Evolutionary conservation across 805 yeast species (phyloP).

Genomic region (Priceomyces melissophilus): DNA sequence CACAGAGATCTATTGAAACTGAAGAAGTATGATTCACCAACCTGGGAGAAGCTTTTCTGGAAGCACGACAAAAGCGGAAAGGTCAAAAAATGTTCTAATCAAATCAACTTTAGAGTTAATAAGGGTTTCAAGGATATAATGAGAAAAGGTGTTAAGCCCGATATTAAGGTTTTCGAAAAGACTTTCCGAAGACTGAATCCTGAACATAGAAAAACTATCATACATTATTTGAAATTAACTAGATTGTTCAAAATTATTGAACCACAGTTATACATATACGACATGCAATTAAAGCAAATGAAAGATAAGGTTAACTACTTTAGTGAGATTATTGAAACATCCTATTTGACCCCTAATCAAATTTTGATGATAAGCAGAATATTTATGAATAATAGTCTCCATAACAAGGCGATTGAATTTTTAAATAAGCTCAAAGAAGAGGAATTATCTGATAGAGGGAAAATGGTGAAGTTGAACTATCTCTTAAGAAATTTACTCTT

Average conservation of each 20-base stretch:
- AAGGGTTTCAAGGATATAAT: conserved; percentile 32
- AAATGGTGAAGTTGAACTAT: conserved; percentile 23
- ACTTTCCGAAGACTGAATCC: conserved; percentile 27
- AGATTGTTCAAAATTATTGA: conserved; percentile 11
- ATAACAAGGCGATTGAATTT: conserved; percentile 19
- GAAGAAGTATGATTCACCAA: conserved; percentile 20
- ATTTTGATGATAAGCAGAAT: conserved; percentile 27
- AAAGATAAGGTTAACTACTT: conserved; percentile 13
- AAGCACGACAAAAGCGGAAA: conserved; percentile 11
- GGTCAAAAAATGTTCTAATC: conserved; percentile 16
- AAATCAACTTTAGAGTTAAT: conserved; percentile 26
- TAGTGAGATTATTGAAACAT: conserved; percentile 8
- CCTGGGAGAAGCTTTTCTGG: conserved; percentile 22
- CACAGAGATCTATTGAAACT: conserved; percentile 12
- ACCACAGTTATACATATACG: conserved; percentile 14
- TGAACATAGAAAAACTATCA: conserved; percentile 20
- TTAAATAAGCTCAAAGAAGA: conserved; percentile 17
- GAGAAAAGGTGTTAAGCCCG: conserved; percentile 36
- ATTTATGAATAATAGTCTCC: conserved; percentile 25
- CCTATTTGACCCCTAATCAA: conserved; percentile 21
- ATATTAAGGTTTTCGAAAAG: conserved; percentile 25
- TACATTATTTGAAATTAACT: conserved; percentile 16
- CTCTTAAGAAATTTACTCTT: conserved; percentile 21
- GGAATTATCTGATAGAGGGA: conserved; percentile 25
- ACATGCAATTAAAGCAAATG: conserved; percentile 15